Evolutionary conservation across 1,284 basidiomycete species (phyloP), one percentile per base, ranked within the genome.

Genomic region (Trametes hirsuta): DNA sequence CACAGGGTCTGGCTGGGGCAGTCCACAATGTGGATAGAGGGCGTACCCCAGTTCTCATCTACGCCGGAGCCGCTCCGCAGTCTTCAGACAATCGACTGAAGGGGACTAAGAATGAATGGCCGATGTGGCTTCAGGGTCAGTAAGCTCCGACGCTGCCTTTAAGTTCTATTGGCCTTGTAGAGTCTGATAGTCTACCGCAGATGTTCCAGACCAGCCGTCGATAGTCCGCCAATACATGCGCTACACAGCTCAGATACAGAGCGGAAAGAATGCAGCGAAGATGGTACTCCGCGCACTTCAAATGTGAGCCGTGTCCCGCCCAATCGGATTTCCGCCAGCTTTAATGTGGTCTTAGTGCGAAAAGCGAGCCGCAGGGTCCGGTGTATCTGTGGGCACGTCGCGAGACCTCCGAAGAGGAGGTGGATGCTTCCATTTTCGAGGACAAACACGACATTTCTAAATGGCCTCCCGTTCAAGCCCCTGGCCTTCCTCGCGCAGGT

Each of bases 201-300:
- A 89, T 73, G 78, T 84, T n/a, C 84, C 82, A 22, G 88, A 90
- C 70, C 88, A 90, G 64, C 69, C 86, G 1, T 77, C 81, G 3
- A 88, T 90, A 58, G 81, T 89, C 30, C 80, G 88, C 4, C 88
- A 88, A 66, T 90, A 90, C 70, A 90, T 90, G 87, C 78, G 87
- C 9, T 82, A 81, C 66, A 82, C 84, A 1, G 76, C 80, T 0
- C 85, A 90, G 61, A 82, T 91, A 9, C 67, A 79, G 44, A 85
- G 82, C 59, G 81, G 82, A 0, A 80, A 74, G 61, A 84, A 79
- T 42, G 74, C 81, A 4, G 73, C 80, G 2, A 77, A 82, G 58
- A 75, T 81, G 6, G 75, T 89, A 3, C 72, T 82, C 52, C 78
- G 88, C 39, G 81, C 85, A 0, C 71, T 90, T 47, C 88, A 90